Evolutionary conservation across 805 yeast species (phyloP).

Genomic region (Cyberlindnera euphorbiiphila): DNA sequence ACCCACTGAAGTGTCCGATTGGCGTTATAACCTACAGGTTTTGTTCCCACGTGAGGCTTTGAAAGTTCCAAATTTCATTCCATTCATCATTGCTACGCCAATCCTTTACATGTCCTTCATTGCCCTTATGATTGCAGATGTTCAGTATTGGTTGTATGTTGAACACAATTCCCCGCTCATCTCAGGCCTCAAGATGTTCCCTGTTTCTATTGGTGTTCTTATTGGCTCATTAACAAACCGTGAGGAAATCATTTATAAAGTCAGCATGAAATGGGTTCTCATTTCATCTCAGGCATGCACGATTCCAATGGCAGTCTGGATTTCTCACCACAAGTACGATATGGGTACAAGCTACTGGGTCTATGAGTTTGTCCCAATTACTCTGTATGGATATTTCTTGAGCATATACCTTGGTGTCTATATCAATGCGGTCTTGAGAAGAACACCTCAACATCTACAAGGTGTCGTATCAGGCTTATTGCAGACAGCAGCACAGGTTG

Average conservation of each 20-base stretch:
- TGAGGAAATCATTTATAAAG: constrained; percentile 17
- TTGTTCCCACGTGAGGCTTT: constrained; percentile 31
- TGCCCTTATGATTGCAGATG: constrained; percentile 16
- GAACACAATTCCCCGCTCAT: constrained; percentile 31
- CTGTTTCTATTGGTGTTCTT: constrained; percentile 31
- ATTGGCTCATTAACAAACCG: constrained; percentile 28
- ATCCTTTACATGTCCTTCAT: constrained; percentile 23
- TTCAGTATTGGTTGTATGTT: constrained; percentile 28
- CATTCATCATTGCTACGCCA: constrained; percentile 21
- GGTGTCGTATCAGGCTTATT: constrained; percentile 37
- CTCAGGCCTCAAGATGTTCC: constrained; percentile 34
- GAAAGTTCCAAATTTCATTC: constrained; percentile 27
- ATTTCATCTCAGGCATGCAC: constrained; percentile 2
- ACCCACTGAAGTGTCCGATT: too few species aligned
- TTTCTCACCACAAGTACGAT: constrained; percentile 21
- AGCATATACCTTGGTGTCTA: constrained; percentile 35
- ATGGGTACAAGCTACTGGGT: constrained; percentile 28
- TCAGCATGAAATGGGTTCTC: constrained; percentile 26
- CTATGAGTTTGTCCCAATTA: constrained; percentile 24
- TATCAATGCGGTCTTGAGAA: constrained; percentile 28
- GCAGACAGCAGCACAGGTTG: constrained; percentile 35
- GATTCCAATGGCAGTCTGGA: constrained; percentile 16
- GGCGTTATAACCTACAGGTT: constrained; percentile 18
- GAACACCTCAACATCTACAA: constrained; percentile 36
- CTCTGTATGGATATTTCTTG: constrained; percentile 25